Base-by-base conservation (phyloP, 2,329 filamentous ascomycete genomes). In the Fusarium haematococcum region DNA sequence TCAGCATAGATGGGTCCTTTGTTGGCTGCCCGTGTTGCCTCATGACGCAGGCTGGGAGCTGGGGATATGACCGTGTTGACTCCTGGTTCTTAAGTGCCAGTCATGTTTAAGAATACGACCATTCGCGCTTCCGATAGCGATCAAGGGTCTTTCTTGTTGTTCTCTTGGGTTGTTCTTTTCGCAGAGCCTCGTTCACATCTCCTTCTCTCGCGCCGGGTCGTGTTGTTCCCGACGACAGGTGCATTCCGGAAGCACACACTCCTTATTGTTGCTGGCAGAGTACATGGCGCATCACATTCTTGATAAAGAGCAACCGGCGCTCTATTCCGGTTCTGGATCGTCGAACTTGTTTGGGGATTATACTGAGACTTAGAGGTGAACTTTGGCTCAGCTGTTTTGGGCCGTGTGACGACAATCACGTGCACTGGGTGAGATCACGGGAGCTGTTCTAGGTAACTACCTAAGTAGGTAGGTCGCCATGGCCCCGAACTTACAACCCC, bases 371-470 rank as follows among this genome's bases (percentile, higher is more conserved):
- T 60, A 25, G 63, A 45, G 32, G 27, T 56, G 68, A 62, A 37
- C 25, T 30, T 20, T n/a, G 50, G 68, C 56, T 67, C 64, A 66
- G 37, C 66, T 68, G 71, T 35, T 63, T 23, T 66, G 60, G 52
- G 54, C 74, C 74, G 64, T 70, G 77, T 78, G 77, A 79, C 77
- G 63, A 70, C 37, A 73, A 78, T 79, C 78, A 79, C 77, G 77
- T 79, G 78, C 70, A 74, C 65, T 59, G 54, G 57, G 67, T 74
- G 62, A 71, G 63, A 77, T 79, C 69, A 77, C 74, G 77, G 68
- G 75, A 59, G 63, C 33, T 50, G 61, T 50, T 45, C 59, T 48
- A 43, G 58, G 13, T 58, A 33, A 27, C 45, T 50, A 50, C 45
- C 35, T 10, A 67, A 60, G 63, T 61, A 65, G 68, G 48, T 59